Base-by-base conservation (phyloP, 768 basidiomycete species). In the Kwoniella botswanensis region DNA sequence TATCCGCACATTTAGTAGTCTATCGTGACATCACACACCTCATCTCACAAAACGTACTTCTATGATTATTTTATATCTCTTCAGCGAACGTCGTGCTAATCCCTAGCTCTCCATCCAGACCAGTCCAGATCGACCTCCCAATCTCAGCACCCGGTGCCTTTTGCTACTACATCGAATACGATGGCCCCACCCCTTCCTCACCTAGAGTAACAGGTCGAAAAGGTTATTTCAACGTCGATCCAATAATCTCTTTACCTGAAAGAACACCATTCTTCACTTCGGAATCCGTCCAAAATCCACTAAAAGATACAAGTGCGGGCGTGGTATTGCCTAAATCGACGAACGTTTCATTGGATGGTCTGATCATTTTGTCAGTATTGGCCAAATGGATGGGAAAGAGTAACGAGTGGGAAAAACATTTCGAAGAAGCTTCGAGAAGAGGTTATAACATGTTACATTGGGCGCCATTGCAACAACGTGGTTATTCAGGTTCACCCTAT, bases 391-490 rank as follows among this genome's bases (percentile, higher is more conserved):
- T 98, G 93, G 96, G 95, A 1, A 87, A 91, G 1, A 84, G 93
- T 44, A 83, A 86, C 12, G 86, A 90, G 41, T 98, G 97, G 97
- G 86, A 85, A 55, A 86, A 87, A 3, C 89, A 93, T 80, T 92
- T 97, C 74, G 86, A 88, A 60, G 93, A 95, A 84, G 92, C 93
- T 12, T 88, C 90, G 63, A 87, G 92, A 64, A 87, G 96, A 59
- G 96, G 97, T 0, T 99, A 99, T 86, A 99, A 95, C 63, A 97
- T 98, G 93, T 85, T 99, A 54, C 97, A 99, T 80, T 99, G 92
- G 86, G 92, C 96, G 0, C 97, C 97, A 0, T 86, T 99, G 6
- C 96, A 99, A 84, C 91, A 92, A 81, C 87, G 95, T 43, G 97
- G 97, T 22, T 88, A 89, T 73, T 93, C 92, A 73, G 88, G 92